A percentile compares a stretch with the other conserved stretches of the same genome.
Evolutionary conservation across 345 rosid species (phyloP).

Genomic region (Sonneratia alba): DNA sequence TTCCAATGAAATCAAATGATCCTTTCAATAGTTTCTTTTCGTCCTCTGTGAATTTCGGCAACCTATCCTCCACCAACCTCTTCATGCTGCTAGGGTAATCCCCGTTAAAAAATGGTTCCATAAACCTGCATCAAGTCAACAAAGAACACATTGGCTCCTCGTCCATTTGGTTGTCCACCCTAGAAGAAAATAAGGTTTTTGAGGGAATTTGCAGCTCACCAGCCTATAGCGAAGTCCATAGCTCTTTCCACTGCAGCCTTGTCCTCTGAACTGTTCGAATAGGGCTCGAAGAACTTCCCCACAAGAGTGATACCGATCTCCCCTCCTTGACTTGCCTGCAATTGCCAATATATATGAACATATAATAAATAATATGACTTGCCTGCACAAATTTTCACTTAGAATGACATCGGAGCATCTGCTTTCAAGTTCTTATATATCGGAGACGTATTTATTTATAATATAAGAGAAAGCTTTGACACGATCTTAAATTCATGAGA

Average conservation of each 20-base stretch:
- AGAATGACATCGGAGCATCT: too few species aligned
- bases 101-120: constrained; percentile 39
- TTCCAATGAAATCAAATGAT: constrained; percentile 37
- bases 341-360: background rate
- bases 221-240: constrained; percentile 20
- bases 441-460: too few species aligned
- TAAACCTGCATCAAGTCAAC: constrained; percentile 15
- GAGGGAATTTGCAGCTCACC: background rate
- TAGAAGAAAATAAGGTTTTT: background rate
- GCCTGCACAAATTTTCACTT: too few species aligned
- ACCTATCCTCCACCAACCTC: constrained; percentile 26
- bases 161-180: too few species aligned
- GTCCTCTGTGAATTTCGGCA: constrained; percentile 28
- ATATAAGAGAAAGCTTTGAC: too few species aligned
- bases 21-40: constrained; percentile 27
- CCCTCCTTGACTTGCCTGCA: constrained; percentile 24
- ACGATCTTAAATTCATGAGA: too few species aligned
- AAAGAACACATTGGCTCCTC: background rate
- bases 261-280: constrained; percentile 24
- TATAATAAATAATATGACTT: background rate
- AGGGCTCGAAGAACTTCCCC: constrained; percentile 24
- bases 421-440: too few species aligned
- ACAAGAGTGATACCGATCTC: constrained; percentile 31
- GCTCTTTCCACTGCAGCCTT: constrained; percentile 23
- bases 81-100: constrained; percentile 35